Evolutionary conservation across 1,139 yeast genomes (phyloP), one percentile per base, ranked within the genome.

Genomic region (Spathaspora sp.): DNA sequence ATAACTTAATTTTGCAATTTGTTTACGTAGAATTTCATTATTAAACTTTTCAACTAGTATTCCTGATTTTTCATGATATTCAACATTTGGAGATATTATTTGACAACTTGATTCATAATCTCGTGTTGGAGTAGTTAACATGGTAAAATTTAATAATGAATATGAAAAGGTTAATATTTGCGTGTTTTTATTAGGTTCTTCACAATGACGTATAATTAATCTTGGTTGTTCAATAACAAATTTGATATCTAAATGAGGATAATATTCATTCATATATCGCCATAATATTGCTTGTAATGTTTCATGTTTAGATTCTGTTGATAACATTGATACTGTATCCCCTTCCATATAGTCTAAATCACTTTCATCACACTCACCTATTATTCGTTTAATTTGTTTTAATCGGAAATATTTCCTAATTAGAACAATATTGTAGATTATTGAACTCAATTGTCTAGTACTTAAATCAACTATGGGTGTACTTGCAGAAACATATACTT

Each of bases 401-500:
- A 72, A 65, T 47, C 61, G 58, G 45, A 63, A 41, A 60, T 66
- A 60, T 53, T 67, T 77, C 50, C 54, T 61, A 31, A 65, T 51
- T 40, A 68, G 58, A 41, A 65, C 70, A 43, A 65, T 43, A 49
- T 70, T 74, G 55, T 64, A 78, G 36, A 64, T 67, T 62, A 63
- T 58, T 16, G 55, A 72, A 56, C 67, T 79, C 61, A 57, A 73
- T 64, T 57, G 82, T 11, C 52, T 64, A 2, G 81, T 63, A 52
- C 77, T 77, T 41, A 82, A 70, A 45, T 80, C 80, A 4, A 81
- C 47, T 9, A 77, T 70, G 1, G 81, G 74, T 36, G 78, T 73
- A 13, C 81, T 74, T 33, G 76, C 67, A 0, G 81, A 67, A n/a
- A 74, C 59, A 45, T 69, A 70, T 7, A 68, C 49, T 46, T 70